Evolutionary conservation across 1,139 yeast species (phyloP).

Genomic region (Kurtzmaniella quercitrusa): DNA sequence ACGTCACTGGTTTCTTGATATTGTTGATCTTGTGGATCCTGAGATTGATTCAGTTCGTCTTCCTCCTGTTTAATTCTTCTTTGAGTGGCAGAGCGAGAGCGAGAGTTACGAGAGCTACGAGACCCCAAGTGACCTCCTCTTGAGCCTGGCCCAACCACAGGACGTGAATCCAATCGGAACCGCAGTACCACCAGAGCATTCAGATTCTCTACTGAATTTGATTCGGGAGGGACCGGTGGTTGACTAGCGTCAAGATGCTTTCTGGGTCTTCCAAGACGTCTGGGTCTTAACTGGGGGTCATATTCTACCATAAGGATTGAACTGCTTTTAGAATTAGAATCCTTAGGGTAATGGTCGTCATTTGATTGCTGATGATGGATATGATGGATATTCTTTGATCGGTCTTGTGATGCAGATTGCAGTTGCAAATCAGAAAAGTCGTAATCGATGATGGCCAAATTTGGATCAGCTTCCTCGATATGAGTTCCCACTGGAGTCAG

Average conservation of each 20-base stretch:
- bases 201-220: slow-evolving; percentile 27
- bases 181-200: slow-evolving; percentile 31
- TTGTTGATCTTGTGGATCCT: too few relatives aligned
- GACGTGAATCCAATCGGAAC: slow-evolving; percentile 34
- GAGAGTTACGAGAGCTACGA: slow-evolving; percentile 32
- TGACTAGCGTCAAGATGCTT: slow-evolving; percentile 18
- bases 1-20: too few relatives aligned
- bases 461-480: neutral
- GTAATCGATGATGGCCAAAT: neutral
- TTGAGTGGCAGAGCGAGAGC: slow-evolving; percentile 20
- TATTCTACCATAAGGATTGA: slow-evolving; percentile 28
- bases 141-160: slow-evolving; percentile 43
- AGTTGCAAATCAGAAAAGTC: neutral
- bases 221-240: slow-evolving; percentile 18
- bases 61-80: slow-evolving; percentile 16
- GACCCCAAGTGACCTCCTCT: slow-evolving; percentile 33
- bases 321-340: neutral
- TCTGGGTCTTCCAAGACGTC: slow-evolving; percentile 36
- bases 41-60: slow-evolving; percentile 7
- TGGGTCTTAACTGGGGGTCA: slow-evolving; percentile 27
- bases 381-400: neutral
- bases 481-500: neutral
- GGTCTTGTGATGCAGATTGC: neutral
- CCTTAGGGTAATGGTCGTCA: neutral
- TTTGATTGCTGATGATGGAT: neutral